Evolutionary conservation across 768 basidiomycete species (phyloP).

Genomic region (Asterophora parasitica): DNA sequence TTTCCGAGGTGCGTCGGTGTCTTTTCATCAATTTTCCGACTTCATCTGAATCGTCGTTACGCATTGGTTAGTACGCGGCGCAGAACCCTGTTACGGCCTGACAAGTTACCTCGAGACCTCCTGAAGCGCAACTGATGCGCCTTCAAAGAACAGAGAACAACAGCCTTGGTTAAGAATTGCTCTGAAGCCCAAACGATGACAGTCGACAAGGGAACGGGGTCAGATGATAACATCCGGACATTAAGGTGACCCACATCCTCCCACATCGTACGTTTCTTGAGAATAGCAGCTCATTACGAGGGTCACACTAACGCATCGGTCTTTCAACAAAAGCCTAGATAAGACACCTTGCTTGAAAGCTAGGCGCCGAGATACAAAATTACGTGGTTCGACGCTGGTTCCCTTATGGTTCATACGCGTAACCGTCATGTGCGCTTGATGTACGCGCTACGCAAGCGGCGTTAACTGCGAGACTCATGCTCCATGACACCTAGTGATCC

Average conservation of each 20-base stretch:
- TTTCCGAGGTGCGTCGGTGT: no score
- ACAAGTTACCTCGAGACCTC: no score
- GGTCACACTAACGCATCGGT: background rate
- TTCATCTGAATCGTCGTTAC: no score
- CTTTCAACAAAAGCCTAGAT: conserved; percentile 1
- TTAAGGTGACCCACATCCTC: conserved; percentile 51
- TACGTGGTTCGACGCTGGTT: background rate
- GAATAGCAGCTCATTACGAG: background rate
- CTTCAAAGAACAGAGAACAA: no score
- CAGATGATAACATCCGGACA: conserved; percentile 35
- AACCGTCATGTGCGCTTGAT: background rate
- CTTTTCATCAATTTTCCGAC: no score
- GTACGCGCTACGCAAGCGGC: background rate
- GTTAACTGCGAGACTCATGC: background rate
- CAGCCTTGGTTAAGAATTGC: no score
- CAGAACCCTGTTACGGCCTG: no score
- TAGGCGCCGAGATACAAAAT: background rate
- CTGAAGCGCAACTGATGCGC: no score
- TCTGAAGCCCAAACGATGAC: no score
- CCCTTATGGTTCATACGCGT: background rate
- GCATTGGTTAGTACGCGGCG: no score
- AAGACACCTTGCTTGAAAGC: background rate
- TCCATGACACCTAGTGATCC: background rate
- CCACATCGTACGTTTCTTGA: background rate
- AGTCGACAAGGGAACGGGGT: no score